Evolutionary conservation across 345 rosid species (phyloP).

Genomic region (Eucalyptus leucophloia): DNA sequence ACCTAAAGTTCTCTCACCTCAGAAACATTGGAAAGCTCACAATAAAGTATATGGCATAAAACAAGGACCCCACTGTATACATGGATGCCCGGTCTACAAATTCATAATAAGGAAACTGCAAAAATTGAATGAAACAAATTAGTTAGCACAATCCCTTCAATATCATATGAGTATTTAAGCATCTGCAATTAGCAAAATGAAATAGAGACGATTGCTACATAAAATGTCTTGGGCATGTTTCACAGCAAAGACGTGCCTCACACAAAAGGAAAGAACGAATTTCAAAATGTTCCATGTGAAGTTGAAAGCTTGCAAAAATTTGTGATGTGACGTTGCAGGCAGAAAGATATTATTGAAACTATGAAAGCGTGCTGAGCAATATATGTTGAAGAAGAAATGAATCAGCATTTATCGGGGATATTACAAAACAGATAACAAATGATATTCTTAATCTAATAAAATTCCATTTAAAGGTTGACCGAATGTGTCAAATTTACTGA

Average conservation of each 20-base stretch:
- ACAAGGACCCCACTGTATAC: constrained; percentile 93
- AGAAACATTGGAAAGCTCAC: constrained; percentile 99
- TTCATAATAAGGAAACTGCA: constrained; percentile 95
- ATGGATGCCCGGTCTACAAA: constrained; percentile 92
- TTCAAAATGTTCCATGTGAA: background rate
- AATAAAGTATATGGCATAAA: constrained; percentile 91
- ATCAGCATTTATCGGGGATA: background rate
- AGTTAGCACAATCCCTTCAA: background rate
- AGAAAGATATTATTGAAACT: background rate
- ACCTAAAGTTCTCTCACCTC: constrained; percentile 44
- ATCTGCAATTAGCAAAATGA: background rate
- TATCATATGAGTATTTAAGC: background rate
- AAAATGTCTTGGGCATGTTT: background rate
- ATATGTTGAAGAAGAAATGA: background rate
- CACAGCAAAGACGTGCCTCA: background rate
- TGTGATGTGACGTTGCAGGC: background rate
- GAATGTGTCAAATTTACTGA: background rate
- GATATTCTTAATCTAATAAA: background rate
- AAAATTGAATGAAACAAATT: background rate
- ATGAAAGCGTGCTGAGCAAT: background rate
- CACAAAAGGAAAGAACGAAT: background rate
- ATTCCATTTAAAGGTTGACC: background rate
- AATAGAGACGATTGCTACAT: background rate
- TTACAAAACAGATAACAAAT: background rate
- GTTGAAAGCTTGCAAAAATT: background rate